Evolutionary conservation across 164 flowering plant genomes (phyloP).

Genomic region (Akebia trifoliata): DNA sequence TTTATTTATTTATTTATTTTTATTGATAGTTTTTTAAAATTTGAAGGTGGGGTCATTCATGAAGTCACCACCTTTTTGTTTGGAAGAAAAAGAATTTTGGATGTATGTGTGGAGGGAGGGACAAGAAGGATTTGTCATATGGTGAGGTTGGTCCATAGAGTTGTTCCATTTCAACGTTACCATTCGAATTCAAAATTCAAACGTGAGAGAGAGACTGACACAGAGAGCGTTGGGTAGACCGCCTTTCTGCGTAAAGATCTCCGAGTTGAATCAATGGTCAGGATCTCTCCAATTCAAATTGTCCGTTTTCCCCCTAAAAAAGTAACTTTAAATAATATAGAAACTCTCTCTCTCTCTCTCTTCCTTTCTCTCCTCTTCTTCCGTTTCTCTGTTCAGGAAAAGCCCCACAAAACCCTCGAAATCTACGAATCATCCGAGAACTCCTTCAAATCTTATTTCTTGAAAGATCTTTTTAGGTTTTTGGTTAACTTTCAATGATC

Average conservation of each 20-base stretch:
- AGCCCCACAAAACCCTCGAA: slow-evolving; percentile 1
- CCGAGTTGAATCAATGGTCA: not conserved
- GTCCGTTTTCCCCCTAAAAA: slow-evolving; percentile 3
- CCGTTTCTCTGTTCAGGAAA: not conserved
- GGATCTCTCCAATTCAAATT: slow-evolving; percentile 3
- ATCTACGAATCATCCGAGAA: slow-evolving; percentile 1
- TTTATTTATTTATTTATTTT: no score
- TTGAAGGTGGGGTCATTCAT: no score
- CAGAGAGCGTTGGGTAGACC: not conserved
- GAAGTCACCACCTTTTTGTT: no score
- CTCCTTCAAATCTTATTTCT: not conserved
- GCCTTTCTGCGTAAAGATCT: not conserved
- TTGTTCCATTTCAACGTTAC: no score
- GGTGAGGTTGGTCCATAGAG: no score
- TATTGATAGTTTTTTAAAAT: no score
- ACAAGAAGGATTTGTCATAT: no score
- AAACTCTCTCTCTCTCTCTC: slow-evolving; percentile 8
- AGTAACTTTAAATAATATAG: not conserved
- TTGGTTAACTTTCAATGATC: slow-evolving; percentile 1
- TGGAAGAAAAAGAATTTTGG: no score
- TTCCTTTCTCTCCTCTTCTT: not conserved
- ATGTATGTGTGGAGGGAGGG: no score
- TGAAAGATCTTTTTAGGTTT: slow-evolving; percentile 1
- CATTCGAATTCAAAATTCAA: slow-evolving; percentile 13
- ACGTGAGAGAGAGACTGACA: slow-evolving; percentile 2